Percentiles rank a stretch among this genome's conserved stretches.
Conservation (phyloP, 1,284 basidiomycete species). For the Somion occarium region DNA sequence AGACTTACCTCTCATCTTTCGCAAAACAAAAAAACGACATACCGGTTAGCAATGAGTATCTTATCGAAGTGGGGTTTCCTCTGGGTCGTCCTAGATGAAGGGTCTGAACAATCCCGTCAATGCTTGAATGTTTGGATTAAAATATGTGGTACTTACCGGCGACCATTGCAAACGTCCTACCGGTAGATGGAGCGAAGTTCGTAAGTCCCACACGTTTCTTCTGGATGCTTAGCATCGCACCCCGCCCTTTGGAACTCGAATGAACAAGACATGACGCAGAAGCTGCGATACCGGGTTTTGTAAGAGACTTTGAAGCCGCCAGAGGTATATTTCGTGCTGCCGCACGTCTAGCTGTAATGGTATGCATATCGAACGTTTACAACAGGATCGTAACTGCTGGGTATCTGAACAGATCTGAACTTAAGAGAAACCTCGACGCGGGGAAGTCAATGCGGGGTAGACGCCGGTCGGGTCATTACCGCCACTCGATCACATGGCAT, state of each 20-base stretch:
- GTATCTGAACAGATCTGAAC: neutral
- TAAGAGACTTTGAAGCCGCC: neutral
- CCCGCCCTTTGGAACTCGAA: neutral
- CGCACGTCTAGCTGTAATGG: neutral
- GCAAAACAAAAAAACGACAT: constrained; percentile 8
- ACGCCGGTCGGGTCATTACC: neutral
- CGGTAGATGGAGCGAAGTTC: neutral
- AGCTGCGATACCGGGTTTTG: neutral
- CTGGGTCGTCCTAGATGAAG: neutral
- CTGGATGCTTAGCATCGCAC: neutral
- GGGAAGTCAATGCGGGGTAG: neutral
- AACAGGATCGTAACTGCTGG: no score
- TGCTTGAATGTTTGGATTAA: neutral
- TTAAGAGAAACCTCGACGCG: neutral
- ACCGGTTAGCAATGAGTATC: constrained; percentile 84
- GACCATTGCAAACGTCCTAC: constrained; percentile 8
- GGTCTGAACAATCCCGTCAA: neutral
- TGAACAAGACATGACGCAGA: neutral
- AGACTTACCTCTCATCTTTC: neutral
- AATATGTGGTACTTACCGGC: constrained; percentile 9
- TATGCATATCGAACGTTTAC: no score
- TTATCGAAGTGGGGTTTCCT: constrained; percentile 68
- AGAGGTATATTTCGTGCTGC: neutral
- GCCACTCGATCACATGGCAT: neutral
- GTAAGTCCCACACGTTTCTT: neutral